These are phyloP conservation scores for Colletotrichum echinochloae DNA, from an alignment of 2,329 filamentous ascomycete genomes.

Conservation along the genomic window DNA sequence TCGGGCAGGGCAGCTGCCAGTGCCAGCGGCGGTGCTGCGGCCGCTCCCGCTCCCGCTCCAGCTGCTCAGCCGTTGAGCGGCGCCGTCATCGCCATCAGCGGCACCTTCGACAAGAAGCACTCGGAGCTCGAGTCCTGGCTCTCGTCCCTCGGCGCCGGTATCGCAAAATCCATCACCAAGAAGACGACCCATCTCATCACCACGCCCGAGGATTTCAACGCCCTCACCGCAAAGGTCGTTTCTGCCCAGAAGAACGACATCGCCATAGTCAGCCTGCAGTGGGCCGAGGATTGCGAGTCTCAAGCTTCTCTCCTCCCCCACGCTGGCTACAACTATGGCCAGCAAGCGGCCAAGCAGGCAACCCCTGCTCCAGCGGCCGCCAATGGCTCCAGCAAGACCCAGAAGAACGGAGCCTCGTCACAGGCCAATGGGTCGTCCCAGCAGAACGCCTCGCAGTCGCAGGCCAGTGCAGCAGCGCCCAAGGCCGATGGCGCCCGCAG, in stretches of 20 bases:
- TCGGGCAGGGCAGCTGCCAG: constrained; percentile 29
- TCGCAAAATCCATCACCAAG: constrained; percentile 60
- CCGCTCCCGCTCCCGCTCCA: constrained; percentile 16
- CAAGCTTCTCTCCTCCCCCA: constrained; percentile 54
- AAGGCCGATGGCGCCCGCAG: constrained; percentile 32
- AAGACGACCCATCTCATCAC: constrained; percentile 69
- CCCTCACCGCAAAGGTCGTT: constrained; percentile 63
- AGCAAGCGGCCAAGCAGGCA: constrained; percentile 5
- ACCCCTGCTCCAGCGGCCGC: constrained; percentile 11
- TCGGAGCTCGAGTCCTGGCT: constrained; percentile 59
- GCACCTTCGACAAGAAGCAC: constrained; percentile 69
- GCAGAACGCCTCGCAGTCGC: constrained; percentile 17
- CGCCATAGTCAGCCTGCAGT: constrained; percentile 68
- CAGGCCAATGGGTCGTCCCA: constrained; percentile 27
- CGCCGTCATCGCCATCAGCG: constrained; percentile 68
- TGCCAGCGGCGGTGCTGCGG: constrained; percentile 4
- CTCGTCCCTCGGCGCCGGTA: constrained; percentile 60
- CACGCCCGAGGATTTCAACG: constrained; percentile 64
- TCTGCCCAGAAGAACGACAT: constrained; percentile 60
- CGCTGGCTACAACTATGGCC: constrained; percentile 45
- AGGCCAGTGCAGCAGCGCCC: constrained; percentile 16
- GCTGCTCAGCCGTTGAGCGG: constrained; percentile 56
- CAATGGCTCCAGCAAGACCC: constrained; percentile 19
- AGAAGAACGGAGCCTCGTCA: constrained; percentile 18
- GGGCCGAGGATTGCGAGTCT: constrained; percentile 69